These are phyloP conservation scores for Sugiyamaella paludigena DNA, from an alignment of 1,139 yeast species.

Conservation along the genomic window DNA sequence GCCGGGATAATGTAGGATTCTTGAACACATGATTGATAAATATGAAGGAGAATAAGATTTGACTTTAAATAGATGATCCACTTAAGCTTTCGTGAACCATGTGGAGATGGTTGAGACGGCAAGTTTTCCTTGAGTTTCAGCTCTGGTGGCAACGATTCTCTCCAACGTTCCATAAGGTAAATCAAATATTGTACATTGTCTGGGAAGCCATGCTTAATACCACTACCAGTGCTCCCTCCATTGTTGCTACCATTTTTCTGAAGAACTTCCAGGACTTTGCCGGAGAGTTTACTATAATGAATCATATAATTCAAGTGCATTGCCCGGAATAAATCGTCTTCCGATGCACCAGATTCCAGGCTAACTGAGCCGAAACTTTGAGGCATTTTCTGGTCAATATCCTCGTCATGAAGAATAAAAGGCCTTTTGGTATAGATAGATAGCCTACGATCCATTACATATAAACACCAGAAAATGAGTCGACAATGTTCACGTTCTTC, in stretches of 20 bases:
- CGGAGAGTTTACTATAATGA: constrained; percentile 25
- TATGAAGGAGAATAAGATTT: constrained; percentile 26
- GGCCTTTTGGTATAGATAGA: constrained; percentile 29
- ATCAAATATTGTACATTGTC: constrained; percentile 21
- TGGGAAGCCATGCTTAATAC: background rate
- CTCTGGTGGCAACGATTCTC: constrained; percentile 26
- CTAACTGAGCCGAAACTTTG: constrained; percentile 13
- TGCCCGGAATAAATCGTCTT: constrained; percentile 25
- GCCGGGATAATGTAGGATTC: constrained; percentile 26
- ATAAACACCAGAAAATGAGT: constrained; percentile 30
- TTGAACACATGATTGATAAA: constrained; percentile 18
- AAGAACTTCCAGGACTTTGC: constrained; percentile 19
- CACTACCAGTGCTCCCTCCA: background rate
- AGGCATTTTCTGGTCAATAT: constrained; percentile 27
- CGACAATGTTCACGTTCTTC: constrained; percentile 23
- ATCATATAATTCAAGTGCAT: constrained; percentile 29
- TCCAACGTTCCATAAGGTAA: constrained; percentile 22
- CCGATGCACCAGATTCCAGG: constrained; percentile 16
- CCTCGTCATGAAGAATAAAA: constrained; percentile 27
- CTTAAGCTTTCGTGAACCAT: constrained; percentile 25
- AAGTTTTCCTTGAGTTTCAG: constrained; percentile 13
- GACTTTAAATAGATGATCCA: constrained; percentile 26
- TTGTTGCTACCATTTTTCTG: constrained; percentile 12
- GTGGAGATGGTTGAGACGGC: constrained; percentile 16
- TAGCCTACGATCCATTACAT: constrained; percentile 28